These are phyloP conservation scores for Cucurbita moschata DNA, from an alignment of 306 rosid species.

Conservation along the genomic window DNA sequence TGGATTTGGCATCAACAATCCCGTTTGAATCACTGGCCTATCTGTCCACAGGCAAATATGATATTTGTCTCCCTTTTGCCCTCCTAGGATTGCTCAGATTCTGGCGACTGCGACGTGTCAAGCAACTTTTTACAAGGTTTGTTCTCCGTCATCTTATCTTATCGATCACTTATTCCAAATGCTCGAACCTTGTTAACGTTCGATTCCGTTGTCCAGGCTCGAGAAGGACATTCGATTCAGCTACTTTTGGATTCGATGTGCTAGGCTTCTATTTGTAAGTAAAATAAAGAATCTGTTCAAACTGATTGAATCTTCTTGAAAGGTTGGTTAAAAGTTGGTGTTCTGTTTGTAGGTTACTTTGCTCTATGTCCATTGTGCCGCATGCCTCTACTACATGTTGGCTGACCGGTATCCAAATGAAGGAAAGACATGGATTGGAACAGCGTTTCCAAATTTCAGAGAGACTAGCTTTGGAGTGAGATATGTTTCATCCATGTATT, in stretches of 20 bases:
- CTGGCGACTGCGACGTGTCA: constrained; percentile 72
- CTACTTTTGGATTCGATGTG: constrained; percentile 75
- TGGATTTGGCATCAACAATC: constrained; percentile 82
- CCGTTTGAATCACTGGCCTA: constrained; percentile 50
- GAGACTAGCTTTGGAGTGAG: constrained; percentile 51
- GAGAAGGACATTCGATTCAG: constrained; percentile 94
- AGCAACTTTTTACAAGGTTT: constrained; percentile 76
- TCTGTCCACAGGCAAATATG: constrained; percentile 43
- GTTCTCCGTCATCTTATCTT: not conserved
- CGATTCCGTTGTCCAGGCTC: constrained; percentile 31
- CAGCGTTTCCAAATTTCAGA: constrained; percentile 44
- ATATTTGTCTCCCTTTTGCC: constrained; percentile 29
- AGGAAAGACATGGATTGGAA: constrained; percentile 86
- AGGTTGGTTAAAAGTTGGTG: not conserved
- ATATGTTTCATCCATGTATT: constrained; percentile 69
- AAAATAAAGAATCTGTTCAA: not conserved
- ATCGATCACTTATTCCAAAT: not conserved
- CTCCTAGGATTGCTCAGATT: constrained; percentile 71
- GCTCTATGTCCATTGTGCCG: constrained; percentile 65
- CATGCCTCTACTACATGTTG: constrained; percentile 66
- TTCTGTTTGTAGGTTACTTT: constrained; percentile 46
- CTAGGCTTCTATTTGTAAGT: constrained; percentile 69
- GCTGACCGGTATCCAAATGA: constrained; percentile 56
- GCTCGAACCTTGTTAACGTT: not conserved
- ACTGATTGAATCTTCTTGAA: not conserved